These are phyloP conservation scores for Lichtheimia ramosa DNA, from an alignment of 371 early-diverging fungal species.

Conservation along the genomic window DNA sequence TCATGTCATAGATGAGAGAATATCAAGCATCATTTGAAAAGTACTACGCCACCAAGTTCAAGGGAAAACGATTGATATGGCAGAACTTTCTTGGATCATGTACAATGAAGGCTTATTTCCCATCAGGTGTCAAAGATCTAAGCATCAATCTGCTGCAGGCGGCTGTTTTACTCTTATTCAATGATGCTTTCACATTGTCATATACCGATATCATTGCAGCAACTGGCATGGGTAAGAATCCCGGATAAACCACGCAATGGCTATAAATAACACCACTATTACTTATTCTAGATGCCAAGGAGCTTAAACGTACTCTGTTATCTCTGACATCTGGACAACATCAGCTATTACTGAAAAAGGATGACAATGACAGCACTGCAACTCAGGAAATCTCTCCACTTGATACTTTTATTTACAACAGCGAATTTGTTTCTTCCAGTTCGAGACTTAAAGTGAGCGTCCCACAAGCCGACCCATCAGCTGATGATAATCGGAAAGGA, in stretches of 20 bases:
- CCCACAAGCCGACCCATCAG: constrained; percentile 69
- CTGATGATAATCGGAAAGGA: constrained; percentile 68
- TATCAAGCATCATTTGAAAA: constrained; percentile 67
- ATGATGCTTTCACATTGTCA: constrained; percentile 50
- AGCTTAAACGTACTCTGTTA: constrained; percentile 73
- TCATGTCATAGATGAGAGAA: constrained; percentile 51
- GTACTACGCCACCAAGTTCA: constrained; percentile 78
- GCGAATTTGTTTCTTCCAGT: constrained; percentile 61
- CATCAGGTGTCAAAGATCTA: constrained; percentile 64
- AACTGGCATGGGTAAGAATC: constrained; percentile 61
- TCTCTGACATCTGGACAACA: constrained; percentile 80
- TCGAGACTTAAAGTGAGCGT: constrained; percentile 79
- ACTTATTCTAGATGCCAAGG: constrained; percentile 68
- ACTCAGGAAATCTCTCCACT: constrained; percentile 29
- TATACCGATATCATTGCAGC: constrained; percentile 66
- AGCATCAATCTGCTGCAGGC: constrained; percentile 75
- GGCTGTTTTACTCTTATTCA: constrained; percentile 75
- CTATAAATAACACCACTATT: too few species aligned
- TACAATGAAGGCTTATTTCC: constrained; percentile 65
- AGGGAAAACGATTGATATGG: constrained; percentile 83
- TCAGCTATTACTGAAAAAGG: constrained; percentile 40
- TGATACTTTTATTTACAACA: constrained; percentile 68
- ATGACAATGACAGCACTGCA: background rate
- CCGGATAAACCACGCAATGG: too few species aligned
- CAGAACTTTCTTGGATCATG: constrained; percentile 81